Base-by-base conservation (phyloP, 116 monocot species). In the Trichopus zeylanicus region DNA sequence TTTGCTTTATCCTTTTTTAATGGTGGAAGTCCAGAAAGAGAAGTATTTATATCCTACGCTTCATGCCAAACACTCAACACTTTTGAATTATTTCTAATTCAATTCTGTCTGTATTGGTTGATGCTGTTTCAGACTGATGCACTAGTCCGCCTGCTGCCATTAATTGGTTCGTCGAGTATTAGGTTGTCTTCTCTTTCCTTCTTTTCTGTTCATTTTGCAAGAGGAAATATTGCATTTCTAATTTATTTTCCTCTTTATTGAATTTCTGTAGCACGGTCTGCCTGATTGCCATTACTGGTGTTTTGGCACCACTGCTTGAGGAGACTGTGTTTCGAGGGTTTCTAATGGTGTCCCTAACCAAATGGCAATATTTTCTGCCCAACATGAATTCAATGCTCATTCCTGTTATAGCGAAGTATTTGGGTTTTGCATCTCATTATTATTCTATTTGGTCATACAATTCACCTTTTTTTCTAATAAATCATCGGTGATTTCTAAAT, bases 321-420 rank as follows among this genome's bases (percentile, higher is more conserved):
- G 95, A 95, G 74, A 90, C 90, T 30, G 77, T 95, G 26, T 95
- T 95, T 72, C 73, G 95, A 38, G 95, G 95, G 1, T 95, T 90
- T 77, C 67, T 95, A 48, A 79, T 95, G 90, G 79, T 70, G 29
- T 76, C 87, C 46, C 35, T 87, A 47, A 82, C 87, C 23, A 87
- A 87, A 62, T 87, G 82, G 87, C 82, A 82, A 69, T 2, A 13
- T 32, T 39, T 6, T 15, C 47, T 42, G 13, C 3, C 18, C 13
- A 42, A 15, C n/a, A 42, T 12, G 42, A 0, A 42, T 42, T 42
- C 12, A 42, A 16, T 10, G 42, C 4, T 42, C n/a, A 16, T 16
- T 42, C 42, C 39, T 39, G 12, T 12, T 42, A 42, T 42, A 12
- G 3, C 0, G 15, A 42, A 11, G 18, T 18, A 15, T 42, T 42